phyloP scores from a whole-genome alignment of 441 rosid species.

The Populus hybrid region DNA sequence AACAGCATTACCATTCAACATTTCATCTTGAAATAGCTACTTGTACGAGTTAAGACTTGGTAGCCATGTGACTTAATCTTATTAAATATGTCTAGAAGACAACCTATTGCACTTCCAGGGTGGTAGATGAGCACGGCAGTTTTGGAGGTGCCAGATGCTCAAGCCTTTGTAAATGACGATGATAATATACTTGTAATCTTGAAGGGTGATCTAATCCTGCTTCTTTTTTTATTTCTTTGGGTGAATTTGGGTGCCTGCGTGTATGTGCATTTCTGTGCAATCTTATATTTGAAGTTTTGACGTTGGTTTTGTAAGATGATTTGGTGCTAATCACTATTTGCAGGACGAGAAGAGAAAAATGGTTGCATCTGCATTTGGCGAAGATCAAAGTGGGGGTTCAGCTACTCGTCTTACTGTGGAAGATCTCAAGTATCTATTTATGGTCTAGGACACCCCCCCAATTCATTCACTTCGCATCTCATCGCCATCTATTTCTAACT shows the following conservation, averaged over 20 bases:
- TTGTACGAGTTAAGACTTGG: too few species aligned
- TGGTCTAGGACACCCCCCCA: constrained; percentile 27
- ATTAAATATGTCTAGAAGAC: too few species aligned
- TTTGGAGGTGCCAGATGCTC: too few species aligned
- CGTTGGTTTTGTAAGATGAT: not conserved
- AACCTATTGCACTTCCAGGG: too few species aligned
- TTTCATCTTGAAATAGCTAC: too few species aligned
- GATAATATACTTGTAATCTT: not conserved
- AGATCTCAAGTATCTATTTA: constrained; percentile 76
- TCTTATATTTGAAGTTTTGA: not conserved
- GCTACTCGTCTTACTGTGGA: constrained; percentile 68
- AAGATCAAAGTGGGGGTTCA: constrained; percentile 71
- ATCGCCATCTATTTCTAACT: not conserved
- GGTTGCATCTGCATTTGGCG: constrained; percentile 95
- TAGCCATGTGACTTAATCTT: too few species aligned
- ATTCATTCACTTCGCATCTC: not conserved
- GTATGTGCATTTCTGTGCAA: not conserved
- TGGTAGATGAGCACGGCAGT: too few species aligned
- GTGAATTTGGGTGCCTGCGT: not conserved
- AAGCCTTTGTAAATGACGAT: too few species aligned
- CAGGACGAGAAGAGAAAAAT: constrained; percentile 91
- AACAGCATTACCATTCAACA: too few species aligned
- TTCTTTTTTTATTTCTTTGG: not conserved
- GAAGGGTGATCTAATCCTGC: not conserved
- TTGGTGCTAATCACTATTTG: constrained; percentile 5